Evolutionary conservation across 441 rosid genomes (phyloP).

Genomic region (Populus hybrid): DNA sequence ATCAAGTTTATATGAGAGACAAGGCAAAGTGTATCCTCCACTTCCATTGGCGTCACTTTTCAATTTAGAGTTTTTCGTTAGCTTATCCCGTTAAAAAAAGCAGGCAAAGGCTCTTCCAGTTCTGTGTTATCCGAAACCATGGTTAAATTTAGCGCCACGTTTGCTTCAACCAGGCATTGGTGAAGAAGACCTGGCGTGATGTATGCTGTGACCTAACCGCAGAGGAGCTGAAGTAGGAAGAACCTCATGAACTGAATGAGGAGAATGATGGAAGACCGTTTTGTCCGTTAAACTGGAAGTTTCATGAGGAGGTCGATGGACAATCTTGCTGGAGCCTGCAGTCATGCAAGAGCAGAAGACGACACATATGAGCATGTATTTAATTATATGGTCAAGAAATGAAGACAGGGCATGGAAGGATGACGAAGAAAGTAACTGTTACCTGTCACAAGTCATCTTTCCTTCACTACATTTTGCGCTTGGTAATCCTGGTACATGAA

Average conservation of each 20-base stretch:
- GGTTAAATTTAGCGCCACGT: constrained; percentile 12
- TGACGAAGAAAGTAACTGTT: constrained; percentile 13
- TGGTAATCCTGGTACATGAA: constrained; percentile 28
- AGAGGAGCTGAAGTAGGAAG: constrained; percentile 34
- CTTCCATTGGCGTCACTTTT: constrained; percentile 3
- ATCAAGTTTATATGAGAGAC: too few relatives aligned
- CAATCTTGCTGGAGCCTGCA: constrained; percentile 42
- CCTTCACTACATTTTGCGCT: constrained; percentile 27
- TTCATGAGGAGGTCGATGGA: constrained; percentile 31
- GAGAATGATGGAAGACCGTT: constrained; percentile 33
- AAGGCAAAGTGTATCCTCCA: not conserved
- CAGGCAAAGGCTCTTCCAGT: constrained; percentile 12
- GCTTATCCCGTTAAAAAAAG: not conserved
- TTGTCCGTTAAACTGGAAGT: constrained; percentile 34
- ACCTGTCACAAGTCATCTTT: constrained; percentile 41
- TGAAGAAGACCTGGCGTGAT: constrained; percentile 19
- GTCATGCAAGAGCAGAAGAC: constrained; percentile 21
- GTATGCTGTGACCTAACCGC: constrained; percentile 14
- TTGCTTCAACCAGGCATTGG: constrained; percentile 7
- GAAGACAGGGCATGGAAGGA: not conserved
- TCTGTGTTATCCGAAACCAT: constrained; percentile 12
- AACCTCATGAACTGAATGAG: constrained; percentile 48
- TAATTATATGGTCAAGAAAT: not conserved
- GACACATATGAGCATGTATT: constrained; percentile 11
- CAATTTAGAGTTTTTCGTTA: constrained; percentile 1